Conservation (phyloP, 441 rosid species). For the Gossypium schwendimanii region DNA sequence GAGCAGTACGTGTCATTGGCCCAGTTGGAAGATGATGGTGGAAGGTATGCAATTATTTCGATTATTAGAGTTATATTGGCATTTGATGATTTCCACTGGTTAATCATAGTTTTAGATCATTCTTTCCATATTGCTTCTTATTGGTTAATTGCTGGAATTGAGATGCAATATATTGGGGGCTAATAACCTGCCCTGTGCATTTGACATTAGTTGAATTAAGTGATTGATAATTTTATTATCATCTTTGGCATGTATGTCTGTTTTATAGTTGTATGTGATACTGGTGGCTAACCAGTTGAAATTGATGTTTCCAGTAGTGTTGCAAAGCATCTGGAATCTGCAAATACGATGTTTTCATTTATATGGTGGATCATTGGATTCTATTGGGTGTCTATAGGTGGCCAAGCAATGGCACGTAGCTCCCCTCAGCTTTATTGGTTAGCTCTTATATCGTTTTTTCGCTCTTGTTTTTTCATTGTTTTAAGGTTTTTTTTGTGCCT, state of each 20-base stretch:
- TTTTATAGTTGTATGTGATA: background rate
- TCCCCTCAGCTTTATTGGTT: conserved; percentile 92
- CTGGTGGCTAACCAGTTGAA: background rate
- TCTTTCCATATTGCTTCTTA: background rate
- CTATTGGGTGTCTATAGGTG: conserved; percentile 93
- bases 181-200: background rate
- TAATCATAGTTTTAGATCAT: background rate
- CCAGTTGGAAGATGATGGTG: conserved; percentile 52
- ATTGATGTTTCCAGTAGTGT: conserved; percentile 35
- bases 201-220: background rate
- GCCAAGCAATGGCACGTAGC: conserved; percentile 54
- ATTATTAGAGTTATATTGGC: background rate
- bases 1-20: conserved; percentile 50
- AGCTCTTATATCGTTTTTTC: conserved; percentile 15
- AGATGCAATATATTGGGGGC: too few relatives aligned
- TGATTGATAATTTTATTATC: background rate
- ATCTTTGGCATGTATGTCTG: background rate
- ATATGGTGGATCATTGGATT: conserved; percentile 96
- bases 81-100: background rate
- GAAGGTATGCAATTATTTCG: conserved; percentile 37
- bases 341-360: conserved; percentile 87
- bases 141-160: too few relatives aligned
- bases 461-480: background rate
- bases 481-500: background rate
- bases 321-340: conserved; percentile 85